Conservation (phyloP, 495 filamentous ascomycete species). For the Daldinia loculata region DNA sequence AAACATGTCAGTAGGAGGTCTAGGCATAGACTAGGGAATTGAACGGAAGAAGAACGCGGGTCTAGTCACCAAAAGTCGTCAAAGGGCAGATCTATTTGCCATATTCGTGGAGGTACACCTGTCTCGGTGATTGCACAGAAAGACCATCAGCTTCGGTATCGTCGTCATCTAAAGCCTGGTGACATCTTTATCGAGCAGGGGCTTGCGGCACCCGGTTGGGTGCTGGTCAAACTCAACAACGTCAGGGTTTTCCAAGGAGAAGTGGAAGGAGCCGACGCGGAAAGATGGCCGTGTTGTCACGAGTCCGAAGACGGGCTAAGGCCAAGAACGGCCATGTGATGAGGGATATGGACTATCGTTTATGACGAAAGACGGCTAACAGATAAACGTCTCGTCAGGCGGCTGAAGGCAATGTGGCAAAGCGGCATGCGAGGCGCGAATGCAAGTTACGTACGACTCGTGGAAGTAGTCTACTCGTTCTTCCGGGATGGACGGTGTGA, state of each 20-base stretch:
- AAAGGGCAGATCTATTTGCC: conserved; percentile 21
- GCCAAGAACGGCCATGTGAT: conserved; percentile 32
- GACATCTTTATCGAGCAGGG: conserved; percentile 16
- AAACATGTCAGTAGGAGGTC: conserved; percentile 15
- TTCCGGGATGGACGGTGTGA: conserved; percentile 18
- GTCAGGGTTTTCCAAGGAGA: conserved; percentile 16
- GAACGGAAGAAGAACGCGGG: conserved; percentile 11
- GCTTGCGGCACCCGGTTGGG: conserved; percentile 28
- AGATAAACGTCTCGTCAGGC: conserved; percentile 23
- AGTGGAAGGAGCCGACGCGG: conserved; percentile 27
- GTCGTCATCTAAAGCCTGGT: conserved; percentile 13
- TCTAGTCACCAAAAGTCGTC: conserved; percentile 12
- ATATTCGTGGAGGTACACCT: conserved; percentile 29
- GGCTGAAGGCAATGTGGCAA: conserved; percentile 39
- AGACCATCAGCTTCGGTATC: conserved; percentile 29
- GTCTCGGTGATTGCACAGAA: conserved; percentile 24
- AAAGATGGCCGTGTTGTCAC: conserved; percentile 33
- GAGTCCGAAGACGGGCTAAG: conserved; percentile 30
- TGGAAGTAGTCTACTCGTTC: conserved; percentile 28
- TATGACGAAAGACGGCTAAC: conserved; percentile 39
- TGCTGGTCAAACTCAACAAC: conserved; percentile 17
- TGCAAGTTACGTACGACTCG: conserved; percentile 24
- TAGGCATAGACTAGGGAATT: conserved; percentile 21
- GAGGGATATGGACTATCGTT: conserved; percentile 30
- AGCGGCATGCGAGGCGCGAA: conserved; percentile 16